Conservation (phyloP, 1,284 basidiomycete species). For the Amylostereum areolatum region DNA sequence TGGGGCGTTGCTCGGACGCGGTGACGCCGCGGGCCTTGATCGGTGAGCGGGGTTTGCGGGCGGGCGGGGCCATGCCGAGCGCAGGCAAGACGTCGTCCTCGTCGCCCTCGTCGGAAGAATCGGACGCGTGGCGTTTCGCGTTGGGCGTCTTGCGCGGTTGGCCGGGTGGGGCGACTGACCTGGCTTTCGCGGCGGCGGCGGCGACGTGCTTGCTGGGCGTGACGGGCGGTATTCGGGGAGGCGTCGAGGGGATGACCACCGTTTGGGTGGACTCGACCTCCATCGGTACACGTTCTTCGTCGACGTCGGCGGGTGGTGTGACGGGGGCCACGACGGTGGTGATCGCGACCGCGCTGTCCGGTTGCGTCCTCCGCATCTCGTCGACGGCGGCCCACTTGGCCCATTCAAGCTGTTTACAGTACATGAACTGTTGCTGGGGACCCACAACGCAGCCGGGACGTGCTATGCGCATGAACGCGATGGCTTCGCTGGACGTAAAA, state of each 20-base stretch:
- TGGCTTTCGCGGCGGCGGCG: slow-evolving; percentile 59
- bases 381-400: slow-evolving; percentile 87
- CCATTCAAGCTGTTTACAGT: slow-evolving; percentile 93
- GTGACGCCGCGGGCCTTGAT: slow-evolving; percentile 41
- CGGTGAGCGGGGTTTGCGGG: slow-evolving; percentile 21
- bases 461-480: slow-evolving; percentile 97
- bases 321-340: slow-evolving; percentile 63
- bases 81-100: slow-evolving; percentile 59
- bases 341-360: slow-evolving; percentile 34
- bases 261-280: slow-evolving; percentile 27
- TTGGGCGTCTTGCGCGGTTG: slow-evolving; percentile 83
- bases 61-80: slow-evolving; percentile 40
- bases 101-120: slow-evolving; percentile 52
- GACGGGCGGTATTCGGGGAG: slow-evolving; percentile 51
- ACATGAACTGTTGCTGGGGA: slow-evolving; percentile 93
- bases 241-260: slow-evolving; percentile 25
- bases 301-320: slow-evolving; percentile 70
- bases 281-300: slow-evolving; percentile 44
- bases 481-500: slow-evolving; percentile 97
- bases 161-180: slow-evolving; percentile 66
- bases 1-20: slow-evolving; percentile 61
- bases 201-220: slow-evolving; percentile 73
- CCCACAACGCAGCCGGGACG: slow-evolving; percentile 96
- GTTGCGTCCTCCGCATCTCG: slow-evolving; percentile 52
- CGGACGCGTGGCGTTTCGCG: slow-evolving; percentile 62